phyloP scores from a whole-genome alignment of 352 stramenopile genomes.

The Globisporangium cederbergense region DNA sequence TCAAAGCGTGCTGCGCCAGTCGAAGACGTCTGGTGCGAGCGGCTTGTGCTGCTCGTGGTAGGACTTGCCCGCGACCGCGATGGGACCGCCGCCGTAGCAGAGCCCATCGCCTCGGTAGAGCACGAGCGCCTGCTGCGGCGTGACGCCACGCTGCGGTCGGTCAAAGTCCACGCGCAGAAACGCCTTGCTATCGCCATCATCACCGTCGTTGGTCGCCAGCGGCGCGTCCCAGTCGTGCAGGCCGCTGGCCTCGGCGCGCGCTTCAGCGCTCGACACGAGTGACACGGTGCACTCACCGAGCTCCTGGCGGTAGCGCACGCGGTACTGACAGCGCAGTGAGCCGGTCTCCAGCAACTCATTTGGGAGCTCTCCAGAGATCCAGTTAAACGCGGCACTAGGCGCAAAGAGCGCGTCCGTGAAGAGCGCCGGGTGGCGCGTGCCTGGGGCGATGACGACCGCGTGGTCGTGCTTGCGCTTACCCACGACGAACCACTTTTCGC shows the following conservation, averaged over 20 bases:
- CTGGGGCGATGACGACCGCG: constrained; percentile 84
- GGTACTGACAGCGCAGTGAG: constrained; percentile 65
- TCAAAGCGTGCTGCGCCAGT: constrained; percentile 43
- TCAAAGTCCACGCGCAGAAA: constrained; percentile 82
- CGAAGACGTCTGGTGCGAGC: constrained; percentile 39
- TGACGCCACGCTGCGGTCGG: constrained; percentile 74
- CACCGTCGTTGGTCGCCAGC: constrained; percentile 10
- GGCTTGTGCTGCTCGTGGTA: constrained; percentile 66
- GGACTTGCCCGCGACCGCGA: constrained; percentile 52
- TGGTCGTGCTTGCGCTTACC: constrained; percentile 70
- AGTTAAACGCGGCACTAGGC: constrained; percentile 81
- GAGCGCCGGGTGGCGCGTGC: constrained; percentile 89
- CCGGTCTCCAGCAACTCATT: constrained; percentile 35
- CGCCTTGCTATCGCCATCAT: constrained; percentile 4
- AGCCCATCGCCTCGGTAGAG: constrained; percentile 78
- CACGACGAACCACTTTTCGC: constrained; percentile 89
- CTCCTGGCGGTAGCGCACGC: constrained; percentile 78
- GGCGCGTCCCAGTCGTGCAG: constrained; percentile 50
- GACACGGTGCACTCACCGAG: constrained; percentile 61
- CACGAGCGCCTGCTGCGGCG: constrained; percentile 83
- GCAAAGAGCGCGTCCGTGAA: constrained; percentile 88
- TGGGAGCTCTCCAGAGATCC: constrained; percentile 70
- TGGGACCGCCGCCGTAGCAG: constrained; percentile 77
- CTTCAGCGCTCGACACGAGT: constrained; percentile 42
- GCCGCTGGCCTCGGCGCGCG: constrained; percentile 27